Conservation (phyloP, 2,329 filamentous ascomycete genomes). For the Huntiella decipiens region DNA sequence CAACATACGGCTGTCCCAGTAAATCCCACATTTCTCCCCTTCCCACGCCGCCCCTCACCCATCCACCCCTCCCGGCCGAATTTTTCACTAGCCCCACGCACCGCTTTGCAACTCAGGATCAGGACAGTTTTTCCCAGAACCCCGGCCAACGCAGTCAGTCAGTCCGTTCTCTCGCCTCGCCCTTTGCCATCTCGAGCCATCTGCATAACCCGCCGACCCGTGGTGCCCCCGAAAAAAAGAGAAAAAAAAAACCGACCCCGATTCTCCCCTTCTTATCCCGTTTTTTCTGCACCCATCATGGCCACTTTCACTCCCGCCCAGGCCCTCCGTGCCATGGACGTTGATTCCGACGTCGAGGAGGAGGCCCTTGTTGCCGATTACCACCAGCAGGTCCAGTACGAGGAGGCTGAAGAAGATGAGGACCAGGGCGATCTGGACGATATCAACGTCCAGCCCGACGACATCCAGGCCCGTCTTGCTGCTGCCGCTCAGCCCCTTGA, state of each 20-base stretch:
- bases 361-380: conserved; percentile 92
- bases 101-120: conserved; percentile 7
- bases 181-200: conserved; percentile 1
- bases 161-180: conserved; percentile 1
- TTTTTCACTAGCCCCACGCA: conserved; percentile 12
- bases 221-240: too few relatives aligned
- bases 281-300: conserved; percentile 6
- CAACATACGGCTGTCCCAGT: neutral
- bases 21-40: conserved; percentile 10
- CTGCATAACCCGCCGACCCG: too few relatives aligned
- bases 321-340: conserved; percentile 17
- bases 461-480: conserved; percentile 79
- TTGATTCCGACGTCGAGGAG: conserved; percentile 90
- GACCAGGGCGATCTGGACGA: conserved; percentile 23
- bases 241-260: neutral
- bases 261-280: neutral
- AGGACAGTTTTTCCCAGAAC: conserved; percentile 10
- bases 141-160: neutral
- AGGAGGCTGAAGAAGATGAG: conserved; percentile 68
- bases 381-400: conserved; percentile 87
- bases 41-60: conserved; percentile 7
- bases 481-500: conserved; percentile 89
- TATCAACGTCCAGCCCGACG: conserved; percentile 59
- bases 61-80: conserved; percentile 10
- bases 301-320: conserved; percentile 9